Evolutionary conservation across 768 basidiomycete species (phyloP).

Genomic region (Dioszegia crocea): DNA sequence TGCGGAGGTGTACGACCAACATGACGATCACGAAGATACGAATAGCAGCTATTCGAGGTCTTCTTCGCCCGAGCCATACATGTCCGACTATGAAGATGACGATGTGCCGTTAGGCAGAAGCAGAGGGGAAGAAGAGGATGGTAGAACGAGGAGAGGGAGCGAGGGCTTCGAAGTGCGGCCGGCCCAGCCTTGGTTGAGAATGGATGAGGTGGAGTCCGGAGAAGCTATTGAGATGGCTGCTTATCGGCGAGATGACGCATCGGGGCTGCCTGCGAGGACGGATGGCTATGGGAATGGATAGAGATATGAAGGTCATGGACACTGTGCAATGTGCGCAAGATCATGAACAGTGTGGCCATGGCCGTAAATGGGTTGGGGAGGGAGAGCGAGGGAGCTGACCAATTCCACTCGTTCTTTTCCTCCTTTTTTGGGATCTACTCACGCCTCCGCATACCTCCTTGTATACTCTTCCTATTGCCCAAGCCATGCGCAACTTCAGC

Average conservation of each 20-base stretch:
- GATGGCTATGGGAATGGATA: too few species aligned
- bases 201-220: background rate
- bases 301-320: too few species aligned
- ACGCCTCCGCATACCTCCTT: too few species aligned
- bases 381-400: too few species aligned
- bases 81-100: conserved; percentile 47
- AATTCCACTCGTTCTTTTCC: too few species aligned
- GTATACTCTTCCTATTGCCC: too few species aligned
- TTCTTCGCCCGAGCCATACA: conserved; percentile 41
- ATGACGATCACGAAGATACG: background rate
- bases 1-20: background rate
- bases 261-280: too few species aligned
- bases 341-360: too few species aligned
- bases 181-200: conserved; percentile 5
- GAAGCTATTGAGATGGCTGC: background rate
- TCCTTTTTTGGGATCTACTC: too few species aligned
- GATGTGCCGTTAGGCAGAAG: background rate
- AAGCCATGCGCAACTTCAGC: too few species aligned
- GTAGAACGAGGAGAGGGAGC: conserved; percentile 41
- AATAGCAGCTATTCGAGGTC: conserved; percentile 17
- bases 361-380: too few species aligned
- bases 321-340: too few species aligned
- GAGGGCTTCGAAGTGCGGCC: conserved; percentile 46
- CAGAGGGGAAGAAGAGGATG: conserved; percentile 1
- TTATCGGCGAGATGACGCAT: background rate